phyloP scores from a whole-genome alignment of 2,329 filamentous ascomycete genomes.

The Aureobasidium leucospermi region DNA sequence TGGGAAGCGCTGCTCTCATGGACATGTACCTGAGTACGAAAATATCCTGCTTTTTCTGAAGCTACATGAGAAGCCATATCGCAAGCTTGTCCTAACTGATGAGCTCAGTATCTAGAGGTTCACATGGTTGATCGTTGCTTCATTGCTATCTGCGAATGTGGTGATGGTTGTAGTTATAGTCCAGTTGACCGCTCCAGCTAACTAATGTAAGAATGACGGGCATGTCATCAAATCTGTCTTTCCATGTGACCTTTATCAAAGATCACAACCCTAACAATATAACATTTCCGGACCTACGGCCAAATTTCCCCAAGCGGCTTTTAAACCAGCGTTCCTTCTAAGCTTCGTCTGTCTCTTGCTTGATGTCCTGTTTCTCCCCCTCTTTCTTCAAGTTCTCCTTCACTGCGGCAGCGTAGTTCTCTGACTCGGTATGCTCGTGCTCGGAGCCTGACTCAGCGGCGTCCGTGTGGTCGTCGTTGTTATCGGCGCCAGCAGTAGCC shows the following conservation, averaged over 20 bases:
- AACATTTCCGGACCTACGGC: too few species aligned
- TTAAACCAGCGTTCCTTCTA: slow-evolving; percentile 9
- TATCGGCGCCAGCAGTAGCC: neutral
- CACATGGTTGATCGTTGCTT: neutral
- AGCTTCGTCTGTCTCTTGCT: slow-evolving; percentile 7
- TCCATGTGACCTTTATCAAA: neutral
- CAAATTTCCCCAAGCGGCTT: neutral
- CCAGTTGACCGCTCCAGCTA: neutral
- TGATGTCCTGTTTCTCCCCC: slow-evolving; percentile 14
- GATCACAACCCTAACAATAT: neutral
- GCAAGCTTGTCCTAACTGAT: too few species aligned
- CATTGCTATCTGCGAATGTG: slow-evolving; percentile 10
- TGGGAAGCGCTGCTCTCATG: too few species aligned
- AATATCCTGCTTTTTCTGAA: too few species aligned
- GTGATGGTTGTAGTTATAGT: neutral
- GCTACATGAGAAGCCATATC: too few species aligned
- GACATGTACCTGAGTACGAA: too few species aligned
- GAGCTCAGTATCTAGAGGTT: too few species aligned
- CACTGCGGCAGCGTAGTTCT: slow-evolving; percentile 11
- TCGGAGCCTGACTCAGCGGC: slow-evolving; percentile 3
- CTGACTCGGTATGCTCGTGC: neutral
- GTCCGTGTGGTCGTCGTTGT: slow-evolving; percentile 6
- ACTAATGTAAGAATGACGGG: neutral
- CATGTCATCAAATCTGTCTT: neutral
- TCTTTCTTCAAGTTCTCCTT: slow-evolving; percentile 12